A percentile compares a stretch with the other conserved stretches of the same genome.
Evolutionary conservation across 331 rosid species (phyloP).

Genomic region (Phaseolus coccineus): DNA sequence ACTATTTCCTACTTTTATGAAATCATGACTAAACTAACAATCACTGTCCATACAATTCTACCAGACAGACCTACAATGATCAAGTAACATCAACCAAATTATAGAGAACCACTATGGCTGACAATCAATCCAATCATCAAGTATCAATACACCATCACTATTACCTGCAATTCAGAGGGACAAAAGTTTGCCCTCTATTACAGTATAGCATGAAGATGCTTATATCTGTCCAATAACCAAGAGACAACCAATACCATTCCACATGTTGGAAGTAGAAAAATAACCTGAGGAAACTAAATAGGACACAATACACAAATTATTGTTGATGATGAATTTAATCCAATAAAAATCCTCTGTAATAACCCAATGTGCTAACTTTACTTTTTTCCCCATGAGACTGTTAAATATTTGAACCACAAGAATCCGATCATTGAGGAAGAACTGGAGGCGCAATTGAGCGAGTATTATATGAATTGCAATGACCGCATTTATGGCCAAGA

Average conservation of each 20-base stretch:
- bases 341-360: slow-evolving; percentile 39
- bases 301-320: slow-evolving; percentile 35
- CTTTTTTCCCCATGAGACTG: slow-evolving; percentile 29
- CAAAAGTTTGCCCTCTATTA: slow-evolving; percentile 27
- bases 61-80: not conserved
- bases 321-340: slow-evolving; percentile 37
- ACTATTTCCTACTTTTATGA: not conserved
- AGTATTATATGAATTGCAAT: slow-evolving; percentile 87
- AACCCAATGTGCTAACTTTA: slow-evolving; percentile 32
- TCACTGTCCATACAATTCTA: not conserved
- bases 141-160: slow-evolving; percentile 12
- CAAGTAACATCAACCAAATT: not conserved
- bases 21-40: not conserved
- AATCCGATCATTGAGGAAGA: slow-evolving; percentile 75
- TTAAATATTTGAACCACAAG: slow-evolving; percentile 37
- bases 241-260: slow-evolving; percentile 38
- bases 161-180: slow-evolving; percentile 11
- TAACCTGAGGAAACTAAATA: slow-evolving; percentile 25
- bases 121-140: slow-evolving; percentile 18
- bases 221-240: slow-evolving; percentile 44
- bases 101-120: not conserved
- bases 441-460: slow-evolving; percentile 82
- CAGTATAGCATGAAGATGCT: slow-evolving; percentile 38
- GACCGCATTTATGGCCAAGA: slow-evolving; percentile 88
- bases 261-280: slow-evolving; percentile 48